Percentiles rank a stretch among this genome's conserved stretches.
phyloP scores from a whole-genome alignment of 805 yeast genomes.

The Jamesozyma jinghongensis region DNA sequence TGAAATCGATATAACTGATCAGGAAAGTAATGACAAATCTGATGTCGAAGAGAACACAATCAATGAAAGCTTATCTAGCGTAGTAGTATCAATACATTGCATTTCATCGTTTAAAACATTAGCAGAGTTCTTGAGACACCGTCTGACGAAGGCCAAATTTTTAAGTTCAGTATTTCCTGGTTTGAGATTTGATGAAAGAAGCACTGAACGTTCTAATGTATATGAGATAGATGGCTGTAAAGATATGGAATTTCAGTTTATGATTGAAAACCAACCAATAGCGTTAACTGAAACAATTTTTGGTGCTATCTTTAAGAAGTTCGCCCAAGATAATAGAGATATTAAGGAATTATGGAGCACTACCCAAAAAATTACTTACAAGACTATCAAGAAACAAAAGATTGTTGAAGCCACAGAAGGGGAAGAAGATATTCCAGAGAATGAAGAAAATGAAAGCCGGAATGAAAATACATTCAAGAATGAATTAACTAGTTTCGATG shows the following conservation, averaged over 20 bases:
- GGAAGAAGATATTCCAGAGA: constrained; percentile 6
- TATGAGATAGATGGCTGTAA: constrained; percentile 3
- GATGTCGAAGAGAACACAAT: constrained; percentile 17
- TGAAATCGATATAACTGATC: constrained; percentile 13
- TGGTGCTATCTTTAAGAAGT: constrained; percentile 57
- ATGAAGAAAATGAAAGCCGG: neutral
- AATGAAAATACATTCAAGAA: neutral
- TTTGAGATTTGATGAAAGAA: neutral
- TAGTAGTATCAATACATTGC: constrained; percentile 40
- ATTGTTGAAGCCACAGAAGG: constrained; percentile 9
- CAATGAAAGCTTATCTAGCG: constrained; percentile 19
- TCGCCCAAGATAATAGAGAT: constrained; percentile 34
- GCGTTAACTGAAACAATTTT: constrained; percentile 64
- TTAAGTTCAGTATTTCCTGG: constrained; percentile 18
- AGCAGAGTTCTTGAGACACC: constrained; percentile 36
- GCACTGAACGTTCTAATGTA: neutral
- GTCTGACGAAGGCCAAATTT: constrained; percentile 26
- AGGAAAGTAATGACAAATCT: neutral
- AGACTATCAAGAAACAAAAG: constrained; percentile 11
- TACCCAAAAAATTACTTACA: constrained; percentile 44
- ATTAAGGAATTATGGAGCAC: constrained; percentile 48
- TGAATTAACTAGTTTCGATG: constrained; percentile 17
- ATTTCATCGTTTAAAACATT: constrained; percentile 41
- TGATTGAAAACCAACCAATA: constrained; percentile 45
- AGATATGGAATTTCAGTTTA: constrained; percentile 45